Percentiles rank a stretch among this genome's conserved stretches.
Evolutionary conservation across 129 eudicot genomes (phyloP).

Genomic region (Flaveria brownii): DNA sequence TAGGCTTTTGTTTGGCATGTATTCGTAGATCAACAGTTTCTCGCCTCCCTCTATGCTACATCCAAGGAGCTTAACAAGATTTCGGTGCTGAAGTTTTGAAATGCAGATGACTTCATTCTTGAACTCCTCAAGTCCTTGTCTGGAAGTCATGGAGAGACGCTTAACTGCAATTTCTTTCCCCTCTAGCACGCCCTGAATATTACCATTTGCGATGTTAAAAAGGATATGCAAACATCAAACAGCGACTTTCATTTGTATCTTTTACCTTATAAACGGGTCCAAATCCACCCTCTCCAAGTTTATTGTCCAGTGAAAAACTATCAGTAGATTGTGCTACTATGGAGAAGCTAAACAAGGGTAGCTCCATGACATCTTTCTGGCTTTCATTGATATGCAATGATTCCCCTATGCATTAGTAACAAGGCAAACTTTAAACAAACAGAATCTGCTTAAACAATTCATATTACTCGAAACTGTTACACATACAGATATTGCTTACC

Average conservation of each 20-base stretch:
- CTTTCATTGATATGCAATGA: neutral
- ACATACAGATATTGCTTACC: constrained; percentile 27
- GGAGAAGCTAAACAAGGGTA: constrained; percentile 38
- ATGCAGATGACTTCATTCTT: constrained; percentile 20
- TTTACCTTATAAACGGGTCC: constrained; percentile 43
- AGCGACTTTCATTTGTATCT: neutral
- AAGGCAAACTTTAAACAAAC: neutral
- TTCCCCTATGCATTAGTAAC: neutral
- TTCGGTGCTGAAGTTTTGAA: constrained; percentile 18
- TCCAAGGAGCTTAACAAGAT: constrained; percentile 18
- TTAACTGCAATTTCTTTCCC: constrained; percentile 20
- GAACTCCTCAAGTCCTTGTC: neutral
- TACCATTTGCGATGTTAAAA: neutral
- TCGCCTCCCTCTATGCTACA: constrained; percentile 8
- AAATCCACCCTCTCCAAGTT: constrained; percentile 45
- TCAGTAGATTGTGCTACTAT: constrained; percentile 21
- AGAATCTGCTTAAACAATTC: neutral
- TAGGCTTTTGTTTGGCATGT: constrained; percentile 12
- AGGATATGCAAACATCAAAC: neutral
- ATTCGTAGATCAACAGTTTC: constrained; percentile 6
- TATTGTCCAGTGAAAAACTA: constrained; percentile 26
- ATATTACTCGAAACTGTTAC: neutral
- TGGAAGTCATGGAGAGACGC: constrained; percentile 19
- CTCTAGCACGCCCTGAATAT: neutral
- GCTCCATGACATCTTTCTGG: constrained; percentile 22